phyloP scores from a whole-genome alignment of 768 basidiomycete species.

The Rhizopogon vesiculosus region DNA sequence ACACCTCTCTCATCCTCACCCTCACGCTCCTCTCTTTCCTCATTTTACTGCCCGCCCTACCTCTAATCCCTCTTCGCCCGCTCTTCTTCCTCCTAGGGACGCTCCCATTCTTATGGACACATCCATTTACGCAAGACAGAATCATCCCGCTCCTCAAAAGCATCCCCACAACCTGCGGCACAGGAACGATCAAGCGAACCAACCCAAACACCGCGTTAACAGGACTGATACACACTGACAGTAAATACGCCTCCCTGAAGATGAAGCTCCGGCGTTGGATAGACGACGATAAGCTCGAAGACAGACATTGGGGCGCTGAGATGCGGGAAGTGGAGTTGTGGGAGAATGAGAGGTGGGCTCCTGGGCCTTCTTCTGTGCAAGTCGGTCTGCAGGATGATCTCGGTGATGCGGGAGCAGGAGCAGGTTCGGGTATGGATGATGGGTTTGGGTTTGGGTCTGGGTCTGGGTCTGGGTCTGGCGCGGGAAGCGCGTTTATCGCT shows the following conservation, averaged over 20 bases:
- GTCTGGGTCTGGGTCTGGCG: not conserved
- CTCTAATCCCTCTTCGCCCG: constrained; percentile 32
- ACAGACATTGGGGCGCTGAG: constrained; percentile 60
- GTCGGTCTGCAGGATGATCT: not conserved
- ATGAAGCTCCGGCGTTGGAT: constrained; percentile 29
- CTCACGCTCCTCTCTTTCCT: constrained; percentile 30
- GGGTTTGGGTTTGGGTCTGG: not conserved
- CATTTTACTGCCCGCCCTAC: constrained; percentile 16
- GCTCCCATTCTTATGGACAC: constrained; percentile 45
- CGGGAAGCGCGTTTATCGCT: not conserved
- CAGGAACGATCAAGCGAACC: not conserved
- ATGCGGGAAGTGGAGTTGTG: constrained; percentile 68
- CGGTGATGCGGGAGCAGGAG: constrained; percentile 10
- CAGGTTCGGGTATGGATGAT: not conserved
- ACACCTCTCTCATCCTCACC: constrained; percentile 50
- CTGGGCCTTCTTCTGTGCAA: constrained; percentile 2
- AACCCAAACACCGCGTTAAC: not conserved
- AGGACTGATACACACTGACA: not conserved
- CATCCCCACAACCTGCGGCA: not conserved
- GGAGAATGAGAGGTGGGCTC: constrained; percentile 71
- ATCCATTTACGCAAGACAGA: constrained; percentile 37
- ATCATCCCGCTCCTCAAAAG: constrained; percentile 25
- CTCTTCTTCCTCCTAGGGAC: constrained; percentile 43
- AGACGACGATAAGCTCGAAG: constrained; percentile 64
- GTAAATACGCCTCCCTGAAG: constrained; percentile 8